phyloP scores from a whole-genome alignment of 1,284 basidiomycete genomes.

The Cryptococcus hybrid region DNA sequence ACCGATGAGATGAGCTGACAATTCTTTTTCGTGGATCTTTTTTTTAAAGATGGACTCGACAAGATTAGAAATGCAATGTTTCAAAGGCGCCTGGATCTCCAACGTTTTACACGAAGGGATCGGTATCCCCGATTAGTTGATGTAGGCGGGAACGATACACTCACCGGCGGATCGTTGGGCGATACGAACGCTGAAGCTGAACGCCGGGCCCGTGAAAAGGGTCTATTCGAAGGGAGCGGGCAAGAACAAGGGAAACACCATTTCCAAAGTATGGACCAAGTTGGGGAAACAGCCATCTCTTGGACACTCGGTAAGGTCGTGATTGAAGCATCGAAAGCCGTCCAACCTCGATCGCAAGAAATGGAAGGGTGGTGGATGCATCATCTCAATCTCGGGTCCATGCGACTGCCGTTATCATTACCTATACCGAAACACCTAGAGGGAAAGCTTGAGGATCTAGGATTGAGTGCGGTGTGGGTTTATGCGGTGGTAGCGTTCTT shows the following conservation, averaged over 20 bases:
- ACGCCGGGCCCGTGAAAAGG: slow-evolving; percentile 72
- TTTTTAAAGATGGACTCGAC: slow-evolving; percentile 64
- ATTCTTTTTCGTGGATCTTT: no score
- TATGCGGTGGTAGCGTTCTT: slow-evolving; percentile 30
- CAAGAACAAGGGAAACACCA: slow-evolving; percentile 52
- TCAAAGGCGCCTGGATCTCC: slow-evolving; percentile 98
- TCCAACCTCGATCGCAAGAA: slow-evolving; percentile 25
- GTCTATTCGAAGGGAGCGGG: slow-evolving; percentile 53
- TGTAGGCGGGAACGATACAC: slow-evolving; percentile 60
- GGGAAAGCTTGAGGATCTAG: slow-evolving; percentile 23
- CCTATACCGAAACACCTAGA: background rate
- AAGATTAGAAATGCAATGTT: slow-evolving; percentile 94
- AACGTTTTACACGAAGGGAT: slow-evolving; percentile 97
- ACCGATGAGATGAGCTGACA: no score
- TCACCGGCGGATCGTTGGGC: slow-evolving; percentile 55
- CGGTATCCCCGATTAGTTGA: slow-evolving; percentile 87
- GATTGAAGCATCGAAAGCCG: slow-evolving; percentile 81
- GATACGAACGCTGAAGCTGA: slow-evolving; percentile 62
- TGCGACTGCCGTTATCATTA: background rate
- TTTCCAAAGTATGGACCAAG: slow-evolving; percentile 90
- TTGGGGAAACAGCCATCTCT: slow-evolving; percentile 88
- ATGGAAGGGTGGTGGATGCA: slow-evolving; percentile 22
- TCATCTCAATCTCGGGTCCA: slow-evolving; percentile 8
- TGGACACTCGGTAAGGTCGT: slow-evolving; percentile 99
- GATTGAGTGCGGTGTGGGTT: slow-evolving; percentile 37